These are phyloP conservation scores for Thalassiosira gravida DNA, from an alignment of 352 stramenopile genomes.

Conservation along the genomic window DNA sequence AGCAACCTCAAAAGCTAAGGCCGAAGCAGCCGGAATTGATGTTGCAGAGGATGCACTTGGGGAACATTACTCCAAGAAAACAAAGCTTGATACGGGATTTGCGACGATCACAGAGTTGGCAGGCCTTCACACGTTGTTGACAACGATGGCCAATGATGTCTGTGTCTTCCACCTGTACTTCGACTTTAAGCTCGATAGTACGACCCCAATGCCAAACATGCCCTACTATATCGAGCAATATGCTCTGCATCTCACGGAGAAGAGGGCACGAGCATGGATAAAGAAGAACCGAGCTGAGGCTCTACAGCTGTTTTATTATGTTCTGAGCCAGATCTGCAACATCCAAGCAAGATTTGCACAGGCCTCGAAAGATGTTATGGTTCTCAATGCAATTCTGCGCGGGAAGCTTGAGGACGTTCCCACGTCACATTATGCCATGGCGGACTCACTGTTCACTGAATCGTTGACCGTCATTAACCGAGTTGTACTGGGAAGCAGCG, in stretches of 20 bases:
- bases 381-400: not conserved
- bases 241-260: not conserved
- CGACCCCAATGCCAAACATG: not conserved
- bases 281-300: not conserved
- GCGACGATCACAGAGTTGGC: not conserved
- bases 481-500: not conserved
- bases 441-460: not conserved
- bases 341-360: not conserved
- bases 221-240: not conserved
- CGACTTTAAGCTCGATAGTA: not conserved
- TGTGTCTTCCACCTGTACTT: not conserved
- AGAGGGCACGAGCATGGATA: not conserved
- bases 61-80: not conserved
- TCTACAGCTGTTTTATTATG: slow-evolving; percentile 3
- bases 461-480: not conserved
- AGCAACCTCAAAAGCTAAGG: not conserved
- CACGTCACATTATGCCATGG: not conserved
- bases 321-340: not conserved
- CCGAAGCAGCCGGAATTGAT: not conserved
- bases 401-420: not conserved
- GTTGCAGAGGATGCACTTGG: not conserved
- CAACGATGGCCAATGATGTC: not conserved
- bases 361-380: not conserved
- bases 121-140: not conserved
- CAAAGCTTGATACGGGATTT: slow-evolving; percentile 2